Conservation (phyloP, 805 yeast genomes). For the Wickerhamiella spandovensis region DNA sequence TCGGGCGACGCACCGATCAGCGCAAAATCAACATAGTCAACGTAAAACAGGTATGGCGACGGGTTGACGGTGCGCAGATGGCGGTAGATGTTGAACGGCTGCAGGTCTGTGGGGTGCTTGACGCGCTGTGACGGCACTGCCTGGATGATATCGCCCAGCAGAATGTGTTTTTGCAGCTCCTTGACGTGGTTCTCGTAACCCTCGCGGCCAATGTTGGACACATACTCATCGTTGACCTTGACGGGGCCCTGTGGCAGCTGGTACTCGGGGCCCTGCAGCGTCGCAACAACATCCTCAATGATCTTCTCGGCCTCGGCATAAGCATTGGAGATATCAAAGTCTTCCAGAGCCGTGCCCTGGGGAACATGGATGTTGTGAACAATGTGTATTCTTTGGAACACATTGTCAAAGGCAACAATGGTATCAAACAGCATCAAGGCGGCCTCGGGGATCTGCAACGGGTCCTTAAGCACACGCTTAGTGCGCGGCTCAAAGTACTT, state of each 20-base stretch:
- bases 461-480: slow-evolving; percentile 57
- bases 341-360: slow-evolving; percentile 7
- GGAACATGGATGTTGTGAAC: slow-evolving; percentile 60
- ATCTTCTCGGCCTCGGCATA: slow-evolving; percentile 43
- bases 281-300: slow-evolving; percentile 35
- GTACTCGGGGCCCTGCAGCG: slow-evolving; percentile 25
- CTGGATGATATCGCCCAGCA: slow-evolving; percentile 88
- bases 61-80: slow-evolving; percentile 94
- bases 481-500: slow-evolving; percentile 94
- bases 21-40: slow-evolving; percentile 85
- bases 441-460: slow-evolving; percentile 79
- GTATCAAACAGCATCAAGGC: slow-evolving; percentile 83
- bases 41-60: slow-evolving; percentile 89
- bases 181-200: slow-evolving; percentile 82
- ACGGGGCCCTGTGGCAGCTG: slow-evolving; percentile 68
- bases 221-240: slow-evolving; percentile 49
- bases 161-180: slow-evolving; percentile 63
- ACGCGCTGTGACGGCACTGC: slow-evolving; percentile 98
- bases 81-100: slow-evolving; percentile 92
- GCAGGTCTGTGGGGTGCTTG: slow-evolving; percentile 85
- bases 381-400: slow-evolving; percentile 82
- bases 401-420: slow-evolving; percentile 86
- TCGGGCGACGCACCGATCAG: slow-evolving; percentile 98
- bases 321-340: slow-evolving; percentile 34
- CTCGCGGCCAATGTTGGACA: slow-evolving; percentile 82